Evolutionary conservation across 495 filamentous ascomycete genomes (phyloP).

Genomic region (Cercophora samala): DNA sequence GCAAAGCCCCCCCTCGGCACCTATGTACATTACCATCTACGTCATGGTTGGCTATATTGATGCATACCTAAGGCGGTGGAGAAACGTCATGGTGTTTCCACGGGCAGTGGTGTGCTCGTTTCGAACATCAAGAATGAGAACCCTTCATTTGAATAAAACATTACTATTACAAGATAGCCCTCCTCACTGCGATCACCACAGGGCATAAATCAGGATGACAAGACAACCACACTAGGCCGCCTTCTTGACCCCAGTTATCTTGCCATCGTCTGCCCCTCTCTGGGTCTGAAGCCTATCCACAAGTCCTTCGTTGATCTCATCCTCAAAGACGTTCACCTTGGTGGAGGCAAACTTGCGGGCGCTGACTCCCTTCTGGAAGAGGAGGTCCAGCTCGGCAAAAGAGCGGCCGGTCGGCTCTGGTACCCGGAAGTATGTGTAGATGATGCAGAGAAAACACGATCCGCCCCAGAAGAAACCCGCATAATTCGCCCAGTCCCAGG

Average conservation of each 20-base stretch:
- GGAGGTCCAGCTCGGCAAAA: conserved; percentile 69
- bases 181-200: not conserved
- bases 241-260: conserved; percentile 3
- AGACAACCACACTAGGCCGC: no score
- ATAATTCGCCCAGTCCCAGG: conserved; percentile 73
- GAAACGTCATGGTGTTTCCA: no score
- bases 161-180: no score
- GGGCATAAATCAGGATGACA: not conserved
- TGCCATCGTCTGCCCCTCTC: not conserved
- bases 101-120: no score
- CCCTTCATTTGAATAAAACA: no score
- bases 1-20: no score
- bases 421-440: conserved; percentile 73
- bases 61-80: no score
- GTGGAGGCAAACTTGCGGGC: conserved; percentile 67
- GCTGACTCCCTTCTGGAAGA: conserved; percentile 63
- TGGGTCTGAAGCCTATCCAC: conserved; percentile 45
- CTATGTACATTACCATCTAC: no score
- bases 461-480: conserved; percentile 82
- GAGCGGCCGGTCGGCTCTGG: conserved; percentile 68
- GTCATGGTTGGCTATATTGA: no score
- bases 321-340: conserved; percentile 63
- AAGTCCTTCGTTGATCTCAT: conserved; percentile 51
- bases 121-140: no score
- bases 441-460: conserved; percentile 66